Conservation (phyloP, 2,329 filamentous ascomycete genomes). For the Ophiostoma sp. region DNA sequence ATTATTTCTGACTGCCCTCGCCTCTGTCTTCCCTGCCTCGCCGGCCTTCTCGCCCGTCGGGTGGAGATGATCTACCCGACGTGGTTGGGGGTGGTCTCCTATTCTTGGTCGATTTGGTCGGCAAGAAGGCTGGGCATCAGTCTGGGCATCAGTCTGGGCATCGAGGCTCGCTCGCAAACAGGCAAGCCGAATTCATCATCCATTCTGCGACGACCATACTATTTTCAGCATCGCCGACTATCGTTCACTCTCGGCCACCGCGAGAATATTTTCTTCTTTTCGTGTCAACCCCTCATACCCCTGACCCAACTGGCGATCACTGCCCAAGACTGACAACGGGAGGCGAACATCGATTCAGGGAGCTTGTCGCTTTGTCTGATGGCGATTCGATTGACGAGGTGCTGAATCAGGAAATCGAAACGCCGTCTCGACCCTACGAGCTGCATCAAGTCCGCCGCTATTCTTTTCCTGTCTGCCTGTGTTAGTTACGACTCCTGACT, state of each 20-base stretch:
- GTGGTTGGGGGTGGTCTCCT: not conserved
- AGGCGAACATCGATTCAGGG: too few species aligned
- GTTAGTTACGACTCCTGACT: not conserved
- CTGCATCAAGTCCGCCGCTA: not conserved
- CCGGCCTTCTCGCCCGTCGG: not conserved
- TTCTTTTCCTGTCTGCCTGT: too few species aligned
- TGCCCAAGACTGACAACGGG: not conserved
- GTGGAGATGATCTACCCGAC: slow-evolving; percentile 9
- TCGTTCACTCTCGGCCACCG: not conserved
- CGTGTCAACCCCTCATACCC: not conserved
- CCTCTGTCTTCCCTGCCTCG: not conserved
- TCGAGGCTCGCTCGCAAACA: not conserved
- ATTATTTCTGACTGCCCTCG: not conserved
- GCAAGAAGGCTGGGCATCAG: too few species aligned
- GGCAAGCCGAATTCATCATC: not conserved
- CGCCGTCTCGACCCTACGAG: not conserved
- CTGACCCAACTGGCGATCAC: not conserved
- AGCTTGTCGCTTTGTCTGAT: too few species aligned
- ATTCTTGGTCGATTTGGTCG: not conserved
- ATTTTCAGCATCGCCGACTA: not conserved
- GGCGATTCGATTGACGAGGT: not conserved
- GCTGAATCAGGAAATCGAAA: not conserved
- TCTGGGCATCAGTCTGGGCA: not conserved
- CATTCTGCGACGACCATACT: not conserved
- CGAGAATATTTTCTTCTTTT: not conserved